Base-by-base conservation (phyloP, 1,284 basidiomycete genomes). In the Tylopilus sp. region DNA sequence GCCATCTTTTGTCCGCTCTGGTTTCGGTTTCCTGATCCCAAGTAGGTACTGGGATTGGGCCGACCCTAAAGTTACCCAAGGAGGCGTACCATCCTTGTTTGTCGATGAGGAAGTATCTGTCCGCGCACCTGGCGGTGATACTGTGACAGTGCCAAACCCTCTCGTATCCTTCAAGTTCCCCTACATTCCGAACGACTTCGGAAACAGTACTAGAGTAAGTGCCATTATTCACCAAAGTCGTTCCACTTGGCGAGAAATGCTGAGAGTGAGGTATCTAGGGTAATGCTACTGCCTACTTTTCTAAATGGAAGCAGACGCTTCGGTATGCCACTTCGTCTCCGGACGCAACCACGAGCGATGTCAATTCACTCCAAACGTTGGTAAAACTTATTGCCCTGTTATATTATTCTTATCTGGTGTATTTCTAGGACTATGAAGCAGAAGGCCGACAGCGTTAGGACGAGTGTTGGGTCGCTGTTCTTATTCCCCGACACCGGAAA, bases 1-100 rank as follows among this genome's bases (percentile, higher is more conserved):
- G 5, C 24, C 29, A 6, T 32, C 33, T 15, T 19, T 54, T 26
- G 18, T 19, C n/a, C 62, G n/a, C 13, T 36, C 13, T 22, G n/a
- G 0, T 49, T 24, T 41, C n/a, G 9, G 24, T 9, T 47, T n/a
- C 29, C 56, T 68, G 44, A 74, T 49, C 29, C 52, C 8, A 15
- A 26, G 33, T 29, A 74, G 72, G 49, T 73, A 73, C 54, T 73
- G 72, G 72, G 74, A 73, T 59, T 73, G 72, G 72, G 72, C 72
- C 0, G 74, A 64, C 26, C 70, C 70, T 13, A 65, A 57, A 53
- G 70, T 74, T 13, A 68, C 63, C 18, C n/a, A 55, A 29, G 67
- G 74, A 51, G 72, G 74, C 6, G 53, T 75, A 7, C 72, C 74
- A 6, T 57, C 70, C 38, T 55, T 74, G 6, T 70, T 73, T 44